These are phyloP conservation scores for Globisporangium spinosum DNA, from an alignment of 352 stramenopile genomes.

Conservation along the genomic window DNA sequence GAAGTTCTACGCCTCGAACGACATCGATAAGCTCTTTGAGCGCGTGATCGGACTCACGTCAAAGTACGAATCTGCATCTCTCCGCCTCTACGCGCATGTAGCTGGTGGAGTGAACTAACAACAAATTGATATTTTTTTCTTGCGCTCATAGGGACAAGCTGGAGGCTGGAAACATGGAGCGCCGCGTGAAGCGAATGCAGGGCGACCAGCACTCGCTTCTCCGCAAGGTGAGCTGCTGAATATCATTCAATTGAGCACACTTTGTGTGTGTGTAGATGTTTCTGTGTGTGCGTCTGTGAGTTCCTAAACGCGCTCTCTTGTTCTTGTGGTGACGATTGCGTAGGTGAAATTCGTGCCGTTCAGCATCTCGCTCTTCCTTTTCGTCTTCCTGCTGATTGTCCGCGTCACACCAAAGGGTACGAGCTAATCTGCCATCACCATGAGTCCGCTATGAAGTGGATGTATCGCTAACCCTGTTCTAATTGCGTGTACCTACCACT, in stretches of 20 bases:
- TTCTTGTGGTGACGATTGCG: not conserved
- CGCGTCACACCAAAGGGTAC: conserved; percentile 73
- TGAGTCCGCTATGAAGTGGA: too few relatives aligned
- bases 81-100: not conserved
- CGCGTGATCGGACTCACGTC: conserved; percentile 77
- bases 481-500: not conserved
- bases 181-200: conserved; percentile 75
- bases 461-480: too few relatives aligned
- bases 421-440: too few relatives aligned
- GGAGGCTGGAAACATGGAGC: conserved; percentile 86
- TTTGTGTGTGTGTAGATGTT: not conserved
- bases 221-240: conserved; percentile 47
- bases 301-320: not conserved
- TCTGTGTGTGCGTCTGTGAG: not conserved
- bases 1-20: conserved; percentile 75
- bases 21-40: conserved; percentile 77
- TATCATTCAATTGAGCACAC: conserved; percentile 6
- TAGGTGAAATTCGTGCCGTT: conserved; percentile 83
- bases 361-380: conserved; percentile 63
- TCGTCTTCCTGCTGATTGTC: conserved; percentile 69
- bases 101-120: not conserved
- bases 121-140: conserved; percentile 5
- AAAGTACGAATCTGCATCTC: conserved; percentile 34
- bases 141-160: conserved; percentile 61
- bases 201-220: conserved; percentile 80